These are phyloP conservation scores for Friedmanniomyces simplex DNA, from an alignment of 495 filamentous ascomycete genomes.

Conservation along the genomic window DNA sequence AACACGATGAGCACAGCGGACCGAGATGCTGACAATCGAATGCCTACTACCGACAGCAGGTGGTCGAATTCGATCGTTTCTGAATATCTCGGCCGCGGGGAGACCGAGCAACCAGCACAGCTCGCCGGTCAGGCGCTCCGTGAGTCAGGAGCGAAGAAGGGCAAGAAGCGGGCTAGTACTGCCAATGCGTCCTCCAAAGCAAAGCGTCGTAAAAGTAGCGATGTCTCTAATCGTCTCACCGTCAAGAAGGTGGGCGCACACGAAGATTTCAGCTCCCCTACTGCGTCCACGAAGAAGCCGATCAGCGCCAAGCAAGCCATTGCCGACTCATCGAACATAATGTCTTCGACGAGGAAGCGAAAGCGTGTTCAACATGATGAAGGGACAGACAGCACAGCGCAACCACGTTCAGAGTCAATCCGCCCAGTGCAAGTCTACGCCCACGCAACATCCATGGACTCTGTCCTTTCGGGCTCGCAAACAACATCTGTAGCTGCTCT, in stretches of 20 bases:
- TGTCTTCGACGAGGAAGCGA: neutral
- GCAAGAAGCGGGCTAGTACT: slow-evolving; percentile 3
- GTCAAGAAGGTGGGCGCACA: neutral
- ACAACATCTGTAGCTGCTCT: slow-evolving; percentile 1
- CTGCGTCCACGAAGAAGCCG: neutral
- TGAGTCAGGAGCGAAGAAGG: slow-evolving; percentile 5
- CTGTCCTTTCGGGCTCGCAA: neutral
- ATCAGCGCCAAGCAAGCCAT: neutral
- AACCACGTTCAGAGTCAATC: neutral
- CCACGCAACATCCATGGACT: neutral
- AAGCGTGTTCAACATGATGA: neutral
- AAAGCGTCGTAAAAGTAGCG: slow-evolving; percentile 10
- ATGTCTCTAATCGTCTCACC: slow-evolving; percentile 5
- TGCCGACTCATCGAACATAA: neutral
- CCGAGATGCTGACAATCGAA: neutral
- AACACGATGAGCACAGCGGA: neutral
- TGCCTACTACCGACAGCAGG: neutral
- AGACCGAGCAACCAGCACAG: neutral
- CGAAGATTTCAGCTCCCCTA: neutral
- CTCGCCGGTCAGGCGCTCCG: neutral
- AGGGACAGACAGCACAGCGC: neutral
- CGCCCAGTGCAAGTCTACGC: neutral
- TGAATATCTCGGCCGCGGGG: neutral
- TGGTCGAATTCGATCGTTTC: neutral
- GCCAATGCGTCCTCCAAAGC: neutral